These are phyloP conservation scores for Helminthosporium solani DNA, from an alignment of 2,329 filamentous ascomycete species.

Conservation along the genomic window DNA sequence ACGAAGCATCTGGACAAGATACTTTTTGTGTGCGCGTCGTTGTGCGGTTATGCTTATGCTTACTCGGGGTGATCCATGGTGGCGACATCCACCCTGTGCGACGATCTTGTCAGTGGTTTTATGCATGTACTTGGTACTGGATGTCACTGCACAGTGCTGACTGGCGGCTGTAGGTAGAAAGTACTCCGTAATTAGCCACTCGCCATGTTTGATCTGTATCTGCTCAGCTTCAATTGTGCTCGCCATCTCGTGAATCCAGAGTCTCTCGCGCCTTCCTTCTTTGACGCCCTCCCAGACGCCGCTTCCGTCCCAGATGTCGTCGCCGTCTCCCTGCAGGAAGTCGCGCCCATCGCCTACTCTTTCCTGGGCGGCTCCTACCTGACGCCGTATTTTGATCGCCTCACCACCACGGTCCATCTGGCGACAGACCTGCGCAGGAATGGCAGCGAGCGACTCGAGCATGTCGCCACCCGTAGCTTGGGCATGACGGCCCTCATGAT, in stretches of 20 bases:
- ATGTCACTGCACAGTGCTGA: background rate
- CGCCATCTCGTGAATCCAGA: constrained; percentile 68
- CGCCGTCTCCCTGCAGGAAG: constrained; percentile 76
- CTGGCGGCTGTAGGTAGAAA: background rate
- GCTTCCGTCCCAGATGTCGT: constrained; percentile 65
- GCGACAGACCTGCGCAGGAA: constrained; percentile 56
- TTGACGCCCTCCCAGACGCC: constrained; percentile 40
- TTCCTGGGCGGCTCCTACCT: constrained; percentile 85
- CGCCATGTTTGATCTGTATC: constrained; percentile 64
- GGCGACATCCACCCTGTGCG: background rate
- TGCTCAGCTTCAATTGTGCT: constrained; percentile 89
- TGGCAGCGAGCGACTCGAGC: constrained; percentile 60
- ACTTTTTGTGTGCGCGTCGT: too few species aligned
- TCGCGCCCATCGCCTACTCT: constrained; percentile 78
- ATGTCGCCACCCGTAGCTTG: constrained; percentile 70
- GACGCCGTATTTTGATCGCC: constrained; percentile 70
- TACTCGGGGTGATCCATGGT: too few species aligned
- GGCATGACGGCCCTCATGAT: constrained; percentile 90
- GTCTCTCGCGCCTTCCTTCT: constrained; percentile 69
- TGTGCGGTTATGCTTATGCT: background rate
- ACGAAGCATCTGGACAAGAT: too few species aligned
- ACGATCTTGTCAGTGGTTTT: background rate
- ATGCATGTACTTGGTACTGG: too few species aligned
- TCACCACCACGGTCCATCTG: constrained; percentile 69
- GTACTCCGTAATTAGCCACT: background rate